Conservation (phyloP, 192 early-diverging fungal species). For the Pilaira anomala region DNA sequence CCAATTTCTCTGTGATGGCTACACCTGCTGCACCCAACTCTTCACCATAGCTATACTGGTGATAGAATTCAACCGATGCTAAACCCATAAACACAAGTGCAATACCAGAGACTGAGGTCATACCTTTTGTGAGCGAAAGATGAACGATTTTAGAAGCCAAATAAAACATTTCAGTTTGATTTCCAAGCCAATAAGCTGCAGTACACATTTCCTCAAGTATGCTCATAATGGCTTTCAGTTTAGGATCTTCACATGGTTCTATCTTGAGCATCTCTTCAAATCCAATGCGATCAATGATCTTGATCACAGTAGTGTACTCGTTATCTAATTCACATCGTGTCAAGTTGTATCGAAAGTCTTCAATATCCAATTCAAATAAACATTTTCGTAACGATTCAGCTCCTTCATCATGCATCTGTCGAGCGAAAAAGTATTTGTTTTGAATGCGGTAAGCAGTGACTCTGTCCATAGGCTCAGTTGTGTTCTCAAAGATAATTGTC, state of each 20-base stretch:
- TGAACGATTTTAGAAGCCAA: constrained; percentile 20
- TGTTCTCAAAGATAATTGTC: constrained; percentile 20
- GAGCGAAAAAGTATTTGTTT: constrained; percentile 22
- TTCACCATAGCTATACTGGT: constrained; percentile 19
- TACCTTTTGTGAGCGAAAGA: constrained; percentile 20
- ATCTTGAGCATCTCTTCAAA: constrained; percentile 11
- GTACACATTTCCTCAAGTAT: constrained; percentile 31
- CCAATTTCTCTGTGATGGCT: constrained; percentile 9
- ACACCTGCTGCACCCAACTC: constrained; percentile 29
- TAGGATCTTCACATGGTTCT: neutral
- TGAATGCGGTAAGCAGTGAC: constrained; percentile 24
- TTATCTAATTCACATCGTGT: constrained; percentile 3
- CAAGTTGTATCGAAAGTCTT: neutral
- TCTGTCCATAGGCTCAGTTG: constrained; percentile 26
- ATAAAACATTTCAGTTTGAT: constrained; percentile 29
- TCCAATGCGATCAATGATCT: constrained; percentile 19
- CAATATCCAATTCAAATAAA: constrained; percentile 23
- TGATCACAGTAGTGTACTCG: constrained; percentile 1
- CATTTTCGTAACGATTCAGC: constrained; percentile 11
- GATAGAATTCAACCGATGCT: constrained; percentile 22
- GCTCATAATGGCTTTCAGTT: constrained; percentile 20
- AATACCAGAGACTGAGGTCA: constrained; percentile 21
- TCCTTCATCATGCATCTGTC: constrained; percentile 25
- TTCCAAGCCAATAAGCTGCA: constrained; percentile 28
- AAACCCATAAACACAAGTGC: constrained; percentile 27